Conservation (phyloP, 495 filamentous ascomycete genomes). For the Rostrohypoxylon terebratum region DNA sequence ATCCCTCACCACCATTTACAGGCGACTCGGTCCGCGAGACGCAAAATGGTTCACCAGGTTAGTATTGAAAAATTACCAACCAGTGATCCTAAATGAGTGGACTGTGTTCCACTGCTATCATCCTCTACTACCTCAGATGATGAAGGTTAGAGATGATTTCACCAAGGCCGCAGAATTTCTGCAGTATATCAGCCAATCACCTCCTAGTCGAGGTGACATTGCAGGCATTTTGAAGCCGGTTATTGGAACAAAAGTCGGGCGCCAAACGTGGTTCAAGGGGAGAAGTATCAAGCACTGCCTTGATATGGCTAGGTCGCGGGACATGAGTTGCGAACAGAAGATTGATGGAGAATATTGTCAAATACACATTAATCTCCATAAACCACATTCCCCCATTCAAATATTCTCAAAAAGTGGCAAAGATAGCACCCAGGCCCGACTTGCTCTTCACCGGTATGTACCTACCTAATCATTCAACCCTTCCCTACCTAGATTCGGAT, state of each 20-base stretch:
- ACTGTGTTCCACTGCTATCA: constrained; percentile 65
- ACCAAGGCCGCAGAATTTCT: constrained; percentile 51
- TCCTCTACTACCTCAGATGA: constrained; percentile 68
- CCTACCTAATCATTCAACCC: constrained; percentile 46
- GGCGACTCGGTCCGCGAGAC: constrained; percentile 71
- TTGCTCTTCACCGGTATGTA: constrained; percentile 67
- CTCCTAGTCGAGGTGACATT: constrained; percentile 42
- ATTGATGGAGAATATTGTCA: constrained; percentile 92
- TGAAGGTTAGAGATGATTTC: constrained; percentile 73
- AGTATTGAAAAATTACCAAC: constrained; percentile 79
- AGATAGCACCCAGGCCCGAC: constrained; percentile 80
- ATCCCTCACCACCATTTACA: constrained; percentile 67
- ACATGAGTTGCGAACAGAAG: constrained; percentile 82
- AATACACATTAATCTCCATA: constrained; percentile 80
- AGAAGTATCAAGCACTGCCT: constrained; percentile 80
- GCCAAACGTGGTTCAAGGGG: constrained; percentile 77
- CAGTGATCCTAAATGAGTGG: constrained; percentile 63
- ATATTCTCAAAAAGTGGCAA: constrained; percentile 94
- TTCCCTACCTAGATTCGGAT: neutral
- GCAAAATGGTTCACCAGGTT: constrained; percentile 91
- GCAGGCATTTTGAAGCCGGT: constrained; percentile 63
- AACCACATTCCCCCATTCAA: constrained; percentile 66
- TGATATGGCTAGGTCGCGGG: constrained; percentile 65
- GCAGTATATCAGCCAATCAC: constrained; percentile 35
- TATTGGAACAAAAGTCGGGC: constrained; percentile 79